Conservation (phyloP, 345 rosid genomes). For the Anacardium occidentale region DNA sequence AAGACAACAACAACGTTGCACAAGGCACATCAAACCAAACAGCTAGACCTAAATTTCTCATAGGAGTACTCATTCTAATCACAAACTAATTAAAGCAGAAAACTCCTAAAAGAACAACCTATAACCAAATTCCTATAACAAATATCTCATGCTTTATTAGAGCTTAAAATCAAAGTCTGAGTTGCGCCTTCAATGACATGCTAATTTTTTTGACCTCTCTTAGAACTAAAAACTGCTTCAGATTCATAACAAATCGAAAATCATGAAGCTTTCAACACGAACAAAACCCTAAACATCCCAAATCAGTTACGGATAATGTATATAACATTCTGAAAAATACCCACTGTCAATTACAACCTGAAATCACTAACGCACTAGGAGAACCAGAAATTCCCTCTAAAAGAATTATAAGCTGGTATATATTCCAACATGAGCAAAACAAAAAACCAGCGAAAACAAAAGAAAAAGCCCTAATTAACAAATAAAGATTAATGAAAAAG, state of each 20-base stretch:
- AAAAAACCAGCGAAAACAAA: background rate
- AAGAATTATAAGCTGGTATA: background rate
- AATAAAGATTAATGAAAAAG: too few relatives aligned
- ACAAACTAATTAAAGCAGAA: background rate
- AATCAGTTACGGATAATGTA: slow-evolving; percentile 1
- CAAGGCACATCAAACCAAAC: background rate
- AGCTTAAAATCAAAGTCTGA: background rate
- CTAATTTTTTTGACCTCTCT: background rate
- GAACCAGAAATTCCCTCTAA: background rate
- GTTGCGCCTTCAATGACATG: background rate
- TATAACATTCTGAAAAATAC: background rate
- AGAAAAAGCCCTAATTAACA: slow-evolving; percentile 9
- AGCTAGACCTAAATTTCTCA: background rate
- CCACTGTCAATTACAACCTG: background rate
- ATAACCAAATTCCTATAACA: background rate
- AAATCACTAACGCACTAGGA: slow-evolving; percentile 1
- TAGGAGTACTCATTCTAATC: background rate
- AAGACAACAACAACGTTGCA: background rate
- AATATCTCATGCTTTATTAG: background rate
- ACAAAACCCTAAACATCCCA: background rate
- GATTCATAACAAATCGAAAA: background rate
- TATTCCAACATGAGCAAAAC: background rate
- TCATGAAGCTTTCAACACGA: background rate
- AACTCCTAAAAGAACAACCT: background rate
- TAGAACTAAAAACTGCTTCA: background rate